Conservation (phyloP, 164 flowering plant genomes). For the Sextonia rubra region DNA sequence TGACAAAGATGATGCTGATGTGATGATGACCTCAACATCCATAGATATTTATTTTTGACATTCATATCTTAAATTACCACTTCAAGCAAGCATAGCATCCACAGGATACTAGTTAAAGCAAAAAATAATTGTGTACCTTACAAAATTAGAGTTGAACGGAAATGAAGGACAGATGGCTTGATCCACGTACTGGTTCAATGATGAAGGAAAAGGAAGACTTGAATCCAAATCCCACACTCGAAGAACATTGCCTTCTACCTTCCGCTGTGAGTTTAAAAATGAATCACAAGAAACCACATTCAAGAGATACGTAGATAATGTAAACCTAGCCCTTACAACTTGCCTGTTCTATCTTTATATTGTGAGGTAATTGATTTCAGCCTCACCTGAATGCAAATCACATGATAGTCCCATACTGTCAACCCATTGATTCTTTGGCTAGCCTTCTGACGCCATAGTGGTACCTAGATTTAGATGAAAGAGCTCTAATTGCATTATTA, state of each 20-base stretch:
- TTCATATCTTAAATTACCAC: neutral
- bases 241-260: constrained; percentile 32
- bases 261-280: constrained; percentile 35
- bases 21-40: too few species aligned
- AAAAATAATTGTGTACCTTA: constrained; percentile 40
- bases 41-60: neutral
- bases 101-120: neutral
- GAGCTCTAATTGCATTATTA: constrained; percentile 2
- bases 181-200: constrained; percentile 53
- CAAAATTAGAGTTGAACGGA: constrained; percentile 57
- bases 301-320: constrained; percentile 1
- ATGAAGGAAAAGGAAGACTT: constrained; percentile 67
- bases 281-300: neutral
- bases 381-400: constrained; percentile 80
- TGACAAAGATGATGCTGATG: too few species aligned
- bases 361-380: neutral
- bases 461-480: constrained; percentile 36
- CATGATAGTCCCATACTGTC: constrained; percentile 93
- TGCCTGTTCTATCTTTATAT: neutral
- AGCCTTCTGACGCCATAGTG: constrained; percentile 93
- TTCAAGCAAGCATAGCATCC: neutral
- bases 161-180: constrained; percentile 74
- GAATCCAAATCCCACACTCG: constrained; percentile 93
- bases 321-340: neutral
- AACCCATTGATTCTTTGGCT: constrained; percentile 79